Conservation (phyloP, 192 early-diverging fungal genomes). For the Backusella parvicylindrica region DNA sequence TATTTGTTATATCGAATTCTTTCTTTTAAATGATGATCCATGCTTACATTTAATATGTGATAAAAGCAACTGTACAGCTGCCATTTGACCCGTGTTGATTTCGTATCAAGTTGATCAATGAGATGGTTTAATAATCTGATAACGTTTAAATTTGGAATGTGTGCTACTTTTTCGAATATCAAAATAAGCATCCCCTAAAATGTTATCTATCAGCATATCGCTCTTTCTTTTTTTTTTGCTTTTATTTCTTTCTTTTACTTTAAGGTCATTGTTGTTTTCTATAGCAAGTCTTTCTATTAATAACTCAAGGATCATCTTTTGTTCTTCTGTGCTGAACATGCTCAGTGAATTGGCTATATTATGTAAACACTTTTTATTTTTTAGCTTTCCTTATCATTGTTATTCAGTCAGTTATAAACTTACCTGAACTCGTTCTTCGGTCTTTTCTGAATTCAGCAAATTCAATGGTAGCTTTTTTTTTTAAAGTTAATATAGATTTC, state of each 20-base stretch:
- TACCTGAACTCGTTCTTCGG: background rate
- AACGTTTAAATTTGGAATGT: background rate
- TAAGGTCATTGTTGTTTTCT: slow-evolving; percentile 14
- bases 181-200: slow-evolving; percentile 16
- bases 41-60: slow-evolving; percentile 2
- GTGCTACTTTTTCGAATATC: slow-evolving; percentile 9
- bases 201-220: background rate
- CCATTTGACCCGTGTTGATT: slow-evolving; percentile 22
- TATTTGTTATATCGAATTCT: background rate
- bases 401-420: background rate
- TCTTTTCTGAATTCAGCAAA: background rate
- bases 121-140: background rate
- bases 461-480: background rate
- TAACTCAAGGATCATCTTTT: background rate
- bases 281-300: background rate
- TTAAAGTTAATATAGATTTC: background rate
- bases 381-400: no score
- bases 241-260: background rate
- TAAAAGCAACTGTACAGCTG: slow-evolving; percentile 21
- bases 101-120: slow-evolving; percentile 8
- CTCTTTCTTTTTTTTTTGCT: background rate
- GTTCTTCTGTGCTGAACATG: slow-evolving; percentile 6
- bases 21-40: background rate
- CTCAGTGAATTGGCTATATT: background rate
- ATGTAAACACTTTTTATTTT: slow-evolving; percentile 6